Evolutionary conservation across 2,329 filamentous ascomycete genomes (phyloP).

Genomic region (Magnaporthiopsis rhizophila): DNA sequence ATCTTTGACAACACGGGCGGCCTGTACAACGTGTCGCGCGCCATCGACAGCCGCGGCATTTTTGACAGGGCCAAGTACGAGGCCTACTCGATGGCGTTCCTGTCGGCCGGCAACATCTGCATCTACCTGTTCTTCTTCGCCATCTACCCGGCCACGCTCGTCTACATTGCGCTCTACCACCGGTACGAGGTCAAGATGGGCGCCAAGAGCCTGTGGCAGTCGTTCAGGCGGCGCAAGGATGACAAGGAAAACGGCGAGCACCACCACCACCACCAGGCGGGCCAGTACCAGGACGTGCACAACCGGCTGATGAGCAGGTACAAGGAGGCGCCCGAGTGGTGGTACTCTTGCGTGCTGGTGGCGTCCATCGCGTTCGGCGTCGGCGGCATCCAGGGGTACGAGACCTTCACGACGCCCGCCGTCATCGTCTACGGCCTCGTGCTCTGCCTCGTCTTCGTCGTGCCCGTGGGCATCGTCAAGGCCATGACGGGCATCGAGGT

Average conservation of each 20-base stretch:
- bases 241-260: constrained; percentile 30
- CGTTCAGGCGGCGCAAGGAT: constrained; percentile 23
- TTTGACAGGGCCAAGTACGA: constrained; percentile 39
- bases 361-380: constrained; percentile 37
- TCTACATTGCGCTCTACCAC: constrained; percentile 39
- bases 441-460: constrained; percentile 41
- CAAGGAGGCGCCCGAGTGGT: constrained; percentile 44
- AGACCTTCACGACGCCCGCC: constrained; percentile 41
- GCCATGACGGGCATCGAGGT: constrained; percentile 46
- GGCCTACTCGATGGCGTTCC: constrained; percentile 42
- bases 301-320: constrained; percentile 39
- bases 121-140: constrained; percentile 50
- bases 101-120: constrained; percentile 40
- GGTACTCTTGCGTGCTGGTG: constrained; percentile 37
- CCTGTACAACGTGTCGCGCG: constrained; percentile 37
- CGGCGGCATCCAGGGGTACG: constrained; percentile 37
- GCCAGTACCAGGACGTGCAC: constrained; percentile 29
- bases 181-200: constrained; percentile 9
- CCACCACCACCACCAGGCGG: constrained; percentile 15
- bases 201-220: constrained; percentile 29
- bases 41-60: constrained; percentile 32
- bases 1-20: constrained; percentile 41
- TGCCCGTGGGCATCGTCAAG: constrained; percentile 44
- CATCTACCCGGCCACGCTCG: constrained; percentile 43
- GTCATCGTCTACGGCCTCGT: constrained; percentile 44